A percentile compares a stretch with the other conserved stretches of the same genome.
Conservation (phyloP, 306 rosid genomes). For the Lagenaria siceraria region DNA sequence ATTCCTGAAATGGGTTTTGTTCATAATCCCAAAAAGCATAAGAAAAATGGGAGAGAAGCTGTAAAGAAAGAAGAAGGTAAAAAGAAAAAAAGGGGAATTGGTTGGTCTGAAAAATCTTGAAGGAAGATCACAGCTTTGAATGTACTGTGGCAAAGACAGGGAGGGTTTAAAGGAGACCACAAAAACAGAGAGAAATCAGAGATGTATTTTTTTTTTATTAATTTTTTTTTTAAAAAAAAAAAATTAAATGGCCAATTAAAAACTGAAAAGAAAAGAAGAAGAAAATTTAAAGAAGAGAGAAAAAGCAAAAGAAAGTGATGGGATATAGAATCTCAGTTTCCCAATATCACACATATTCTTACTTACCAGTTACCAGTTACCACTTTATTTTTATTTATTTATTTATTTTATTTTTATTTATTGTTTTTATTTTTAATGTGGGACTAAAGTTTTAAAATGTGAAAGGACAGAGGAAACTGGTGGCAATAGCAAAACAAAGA, state of each 20-base stretch:
- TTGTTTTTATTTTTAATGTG: neutral
- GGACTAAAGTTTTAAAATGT: slow-evolving; percentile 7
- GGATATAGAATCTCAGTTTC: slow-evolving; percentile 40
- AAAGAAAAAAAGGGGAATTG: neutral
- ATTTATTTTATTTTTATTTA: neutral
- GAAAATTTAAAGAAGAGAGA: neutral
- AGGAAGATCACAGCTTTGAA: neutral
- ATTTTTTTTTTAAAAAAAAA: too few relatives aligned
- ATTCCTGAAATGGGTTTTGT: slow-evolving; percentile 6
- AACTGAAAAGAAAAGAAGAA: neutral
- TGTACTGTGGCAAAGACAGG: neutral
- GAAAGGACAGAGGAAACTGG: slow-evolving; percentile 10
- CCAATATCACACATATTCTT: neutral
- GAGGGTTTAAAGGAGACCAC: neutral
- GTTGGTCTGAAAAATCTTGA: neutral
- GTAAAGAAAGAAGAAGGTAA: neutral
- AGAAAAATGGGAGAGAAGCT: neutral
- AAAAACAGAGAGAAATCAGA: slow-evolving; percentile 11
- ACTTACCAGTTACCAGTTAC: neutral
- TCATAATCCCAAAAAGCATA: neutral
- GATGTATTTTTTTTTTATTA: neutral
- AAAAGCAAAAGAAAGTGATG: slow-evolving; percentile 28
- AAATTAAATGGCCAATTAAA: neutral
- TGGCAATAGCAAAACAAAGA: neutral
- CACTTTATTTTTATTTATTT: neutral